These are phyloP conservation scores for Ogataea corticis DNA, from an alignment of 805 yeast genomes.

Conservation along the genomic window DNA sequence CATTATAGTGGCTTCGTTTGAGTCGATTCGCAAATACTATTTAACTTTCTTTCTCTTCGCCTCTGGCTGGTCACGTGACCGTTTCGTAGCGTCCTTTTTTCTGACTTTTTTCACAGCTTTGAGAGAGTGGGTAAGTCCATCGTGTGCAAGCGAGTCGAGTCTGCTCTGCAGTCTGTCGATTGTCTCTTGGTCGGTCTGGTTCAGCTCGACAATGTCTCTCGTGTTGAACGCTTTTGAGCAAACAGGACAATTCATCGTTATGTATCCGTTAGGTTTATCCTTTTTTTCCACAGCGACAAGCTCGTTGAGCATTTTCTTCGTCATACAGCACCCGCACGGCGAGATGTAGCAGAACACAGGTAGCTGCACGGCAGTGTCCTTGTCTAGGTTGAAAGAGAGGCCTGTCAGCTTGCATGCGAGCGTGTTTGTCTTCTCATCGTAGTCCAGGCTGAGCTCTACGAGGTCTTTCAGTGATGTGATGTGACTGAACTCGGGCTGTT, in stretches of 20 bases:
- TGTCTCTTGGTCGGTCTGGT: slow-evolving; percentile 16
- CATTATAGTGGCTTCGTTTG: neutral
- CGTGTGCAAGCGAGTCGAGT: slow-evolving; percentile 16
- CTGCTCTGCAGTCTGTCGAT: slow-evolving; percentile 15
- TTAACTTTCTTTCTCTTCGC: slow-evolving; percentile 3
- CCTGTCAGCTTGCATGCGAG: slow-evolving; percentile 43
- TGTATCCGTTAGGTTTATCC: neutral
- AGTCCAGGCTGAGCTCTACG: slow-evolving; percentile 34
- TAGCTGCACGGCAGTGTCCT: slow-evolving; percentile 17
- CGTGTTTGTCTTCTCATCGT: slow-evolving; percentile 12
- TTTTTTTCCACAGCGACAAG: slow-evolving; percentile 14
- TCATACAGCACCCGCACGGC: slow-evolving; percentile 46
- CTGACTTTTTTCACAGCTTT: slow-evolving; percentile 26
- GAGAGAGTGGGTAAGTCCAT: slow-evolving; percentile 40
- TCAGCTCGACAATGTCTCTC: slow-evolving; percentile 36
- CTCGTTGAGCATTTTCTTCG: slow-evolving; percentile 32
- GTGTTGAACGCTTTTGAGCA: slow-evolving; percentile 34
- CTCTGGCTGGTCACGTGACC: slow-evolving; percentile 5
- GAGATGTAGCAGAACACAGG: slow-evolving; percentile 45
- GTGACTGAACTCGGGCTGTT: slow-evolving; percentile 27
- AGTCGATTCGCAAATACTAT: neutral
- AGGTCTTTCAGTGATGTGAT: slow-evolving; percentile 31
- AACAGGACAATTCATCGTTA: slow-evolving; percentile 38
- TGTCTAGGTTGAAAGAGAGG: slow-evolving; percentile 37
- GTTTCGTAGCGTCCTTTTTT: slow-evolving; percentile 8